Base-by-base conservation (phyloP, 2,329 filamentous ascomycete genomes). In the Neofusicoccum cordaticola region DNA sequence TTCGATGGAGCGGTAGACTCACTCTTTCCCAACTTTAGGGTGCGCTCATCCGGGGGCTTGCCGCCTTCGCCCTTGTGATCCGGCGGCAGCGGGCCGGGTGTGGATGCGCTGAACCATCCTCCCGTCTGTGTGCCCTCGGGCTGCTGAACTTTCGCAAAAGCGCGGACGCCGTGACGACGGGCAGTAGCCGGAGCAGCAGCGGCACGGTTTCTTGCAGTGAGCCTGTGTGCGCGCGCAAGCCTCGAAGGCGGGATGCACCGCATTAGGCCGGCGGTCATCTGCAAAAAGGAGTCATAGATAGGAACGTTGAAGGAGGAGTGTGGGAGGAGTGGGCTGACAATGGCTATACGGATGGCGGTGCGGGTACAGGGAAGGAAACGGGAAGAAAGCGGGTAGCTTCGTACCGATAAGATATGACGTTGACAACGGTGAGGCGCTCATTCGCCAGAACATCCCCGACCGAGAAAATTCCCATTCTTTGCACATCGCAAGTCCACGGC, bases 11-110 rank as follows among this genome's bases (percentile, higher is more conserved):
- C 6, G 3, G 13, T 8, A 34, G n/a, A 72, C 80, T 56, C 78
- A 87, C 85, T 88, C 71, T 85, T 86, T 41, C 86, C 86, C 9
- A 89, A 78, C 74, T 87, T 87, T 64, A 88, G 67, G 7, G 85
- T 84, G 67, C 86, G 82, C 74, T 88, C 84, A 70, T 87, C 83
- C 31, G 84, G 82, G 9, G 83, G 82, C 68, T 82, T 80, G 66
- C 80, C 77, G 68, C 83, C 80, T 37, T 71, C 66, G 67, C 70
- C 70, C 61, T 70, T 68, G 12, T 66, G 66, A 37, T 75, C 71
- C 11, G 70, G 64, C 15, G 67, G 62, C 22, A 65, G 65, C 0
- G 67, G 68, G 39, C 70, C 72, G 48, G 75, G 73, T 34, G 75
- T 69, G 5, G 76, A 75, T 68, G 77, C 78, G 34, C 75, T 81